phyloP scores from a whole-genome alignment of 768 basidiomycete species.

The Suillus subaureus region DNA sequence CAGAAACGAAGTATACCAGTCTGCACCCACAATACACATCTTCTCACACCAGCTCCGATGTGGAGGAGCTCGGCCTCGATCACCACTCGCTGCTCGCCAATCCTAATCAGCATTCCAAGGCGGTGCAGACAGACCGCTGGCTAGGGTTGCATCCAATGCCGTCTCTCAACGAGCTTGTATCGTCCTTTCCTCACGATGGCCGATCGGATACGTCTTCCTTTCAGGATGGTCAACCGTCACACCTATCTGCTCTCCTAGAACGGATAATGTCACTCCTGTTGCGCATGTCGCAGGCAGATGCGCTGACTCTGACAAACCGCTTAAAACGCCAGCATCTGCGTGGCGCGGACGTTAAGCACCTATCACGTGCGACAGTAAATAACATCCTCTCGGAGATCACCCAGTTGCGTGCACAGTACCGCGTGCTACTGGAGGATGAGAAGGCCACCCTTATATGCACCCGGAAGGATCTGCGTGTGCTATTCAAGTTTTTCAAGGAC shows the following conservation, averaged over 20 bases:
- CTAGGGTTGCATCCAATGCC: constrained; percentile 35
- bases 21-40: constrained; percentile 27
- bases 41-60: constrained; percentile 41
- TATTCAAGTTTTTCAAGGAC: constrained; percentile 88
- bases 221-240: constrained; percentile 51
- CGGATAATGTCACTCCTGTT: constrained; percentile 65
- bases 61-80: constrained; percentile 42
- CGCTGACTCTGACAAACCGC: constrained; percentile 84
- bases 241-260: constrained; percentile 59
- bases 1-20: constrained; percentile 29
- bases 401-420: constrained; percentile 73
- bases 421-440: constrained; percentile 74
- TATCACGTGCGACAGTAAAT: constrained; percentile 81
- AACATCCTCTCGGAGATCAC: constrained; percentile 71
- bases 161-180: constrained; percentile 36
- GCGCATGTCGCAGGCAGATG: constrained; percentile 74
- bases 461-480: constrained; percentile 75
- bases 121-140: constrained; percentile 66
- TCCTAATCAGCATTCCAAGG: constrained; percentile 57
- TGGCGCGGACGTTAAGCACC: constrained; percentile 82
- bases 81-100: constrained; percentile 28
- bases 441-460: constrained; percentile 62
- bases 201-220: constrained; percentile 79
- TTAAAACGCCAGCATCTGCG: constrained; percentile 88
- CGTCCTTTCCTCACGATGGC: constrained; percentile 55